Evolutionary conservation across 305 asterid genomes (phyloP).

Genomic region (Salvia sclarea): DNA sequence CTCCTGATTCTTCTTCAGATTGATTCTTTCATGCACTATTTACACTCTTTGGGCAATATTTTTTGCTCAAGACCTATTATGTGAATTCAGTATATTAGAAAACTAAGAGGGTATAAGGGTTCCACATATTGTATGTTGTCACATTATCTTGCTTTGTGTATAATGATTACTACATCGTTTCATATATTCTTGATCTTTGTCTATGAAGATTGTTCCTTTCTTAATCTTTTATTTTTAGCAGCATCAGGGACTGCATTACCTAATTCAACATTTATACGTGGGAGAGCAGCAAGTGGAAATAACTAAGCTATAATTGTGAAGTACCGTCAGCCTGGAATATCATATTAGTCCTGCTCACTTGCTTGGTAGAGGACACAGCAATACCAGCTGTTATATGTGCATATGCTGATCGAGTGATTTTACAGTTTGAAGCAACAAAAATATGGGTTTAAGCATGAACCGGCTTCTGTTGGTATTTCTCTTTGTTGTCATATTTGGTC

Average conservation of each 20-base stretch:
- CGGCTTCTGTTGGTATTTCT: conserved; percentile 45
- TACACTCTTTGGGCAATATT: not conserved
- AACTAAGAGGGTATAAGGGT: not conserved
- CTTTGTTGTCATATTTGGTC: conserved; percentile 39
- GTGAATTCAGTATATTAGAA: not conserved
- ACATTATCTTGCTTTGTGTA: not conserved
- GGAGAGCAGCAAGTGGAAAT: conserved; percentile 23
- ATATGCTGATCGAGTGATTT: conserved; percentile 24
- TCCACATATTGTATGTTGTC: not conserved
- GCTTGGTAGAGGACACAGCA: conserved; percentile 19
- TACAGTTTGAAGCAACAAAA: conserved; percentile 26
- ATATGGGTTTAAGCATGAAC: conserved; percentile 49
- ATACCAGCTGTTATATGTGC: conserved; percentile 21
- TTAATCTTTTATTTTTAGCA: conserved; percentile 20
- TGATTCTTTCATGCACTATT: conserved; percentile 12
- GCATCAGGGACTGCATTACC: conserved; percentile 22
- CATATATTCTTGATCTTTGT: conserved; percentile 10
- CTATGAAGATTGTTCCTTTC: conserved; percentile 11
- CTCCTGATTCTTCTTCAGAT: conserved; percentile 3
- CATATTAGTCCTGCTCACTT: conserved; percentile 17
- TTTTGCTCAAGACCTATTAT: conserved; percentile 4
- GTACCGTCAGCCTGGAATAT: conserved; percentile 1
- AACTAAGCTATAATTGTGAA: conserved; percentile 13
- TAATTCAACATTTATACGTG: conserved; percentile 17
- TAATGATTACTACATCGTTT: not conserved